Base-by-base conservation (phyloP, 2,329 filamentous ascomycete genomes). In the Trichocomaceae sp. region DNA sequence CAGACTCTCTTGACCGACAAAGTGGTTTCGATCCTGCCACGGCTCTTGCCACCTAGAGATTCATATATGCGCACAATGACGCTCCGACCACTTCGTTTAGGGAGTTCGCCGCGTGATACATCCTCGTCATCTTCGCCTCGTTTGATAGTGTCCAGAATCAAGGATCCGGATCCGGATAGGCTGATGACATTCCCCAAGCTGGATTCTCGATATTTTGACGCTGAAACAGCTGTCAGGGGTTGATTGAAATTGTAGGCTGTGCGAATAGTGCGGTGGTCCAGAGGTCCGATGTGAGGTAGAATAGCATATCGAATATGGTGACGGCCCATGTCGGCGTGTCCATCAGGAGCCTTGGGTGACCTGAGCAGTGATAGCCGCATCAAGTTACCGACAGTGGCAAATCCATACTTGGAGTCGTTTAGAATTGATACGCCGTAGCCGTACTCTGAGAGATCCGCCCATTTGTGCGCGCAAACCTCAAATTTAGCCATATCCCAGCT, bases 401-500 rank as follows among this genome's bases (percentile, higher is more conserved):
- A 97, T 17, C 92, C 92, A 67, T 96, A 97, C 71, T 96, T 96
- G 75, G 85, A 89, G 71, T 97, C 91, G 66, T 97, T 97, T 57
- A 97, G 80, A 59, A 97, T 88, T 2, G 88, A 92, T 7, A 97
- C 90, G 59, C 91, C 91, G 64, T 95, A 96, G 52, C 85, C 86
- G 65, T 88, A 79, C 71, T 96, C 91, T 0, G 87, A 92, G 23
- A 96, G 76, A 70, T 96, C 91, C 10, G 91, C 91, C 77, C 89
- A 96, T 69, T 91, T 92, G 76, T 96, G 91, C 69, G 88, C 92
- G 78, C 90, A 96, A 50, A 96, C 91, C 75, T 96, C 91, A 64
- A 96, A 96, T 66, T 96, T 96, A 66, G 91, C 91, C 90, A 95
- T 95, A 67, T 96, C 90, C 90, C 90, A 96, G 62, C 83, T 80